Percentiles rank a stretch among this genome's conserved stretches.
These are phyloP conservation scores for Chlamydomonas incerta DNA, from an alignment of 139 green algal species.

Conservation along the genomic window DNA sequence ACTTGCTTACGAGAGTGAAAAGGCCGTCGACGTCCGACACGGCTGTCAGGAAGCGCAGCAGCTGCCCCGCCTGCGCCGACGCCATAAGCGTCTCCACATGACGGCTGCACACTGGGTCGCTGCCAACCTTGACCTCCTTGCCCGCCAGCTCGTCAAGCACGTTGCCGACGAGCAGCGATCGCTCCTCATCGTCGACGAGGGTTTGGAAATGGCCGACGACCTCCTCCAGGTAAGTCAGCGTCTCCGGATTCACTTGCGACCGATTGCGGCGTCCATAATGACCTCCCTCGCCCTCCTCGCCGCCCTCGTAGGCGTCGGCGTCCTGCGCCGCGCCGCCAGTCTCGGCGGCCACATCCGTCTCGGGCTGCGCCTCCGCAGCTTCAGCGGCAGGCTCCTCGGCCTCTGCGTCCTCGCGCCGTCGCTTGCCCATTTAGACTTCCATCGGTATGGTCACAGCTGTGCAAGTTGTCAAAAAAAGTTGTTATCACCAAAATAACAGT, in stretches of 20 bases:
- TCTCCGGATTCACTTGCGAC: constrained; percentile 14
- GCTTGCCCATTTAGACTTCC: not conserved
- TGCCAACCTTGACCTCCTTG: constrained; percentile 47
- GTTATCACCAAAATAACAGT: too few species aligned
- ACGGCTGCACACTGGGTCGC: constrained; percentile 59
- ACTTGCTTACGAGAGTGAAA: constrained; percentile 58
- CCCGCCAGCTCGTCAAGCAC: constrained; percentile 72
- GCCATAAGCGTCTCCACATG: constrained; percentile 78
- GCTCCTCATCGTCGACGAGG: constrained; percentile 74
- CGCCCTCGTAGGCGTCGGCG: too few species aligned
- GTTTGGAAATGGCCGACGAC: constrained; percentile 64
- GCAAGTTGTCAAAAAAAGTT: too few species aligned
- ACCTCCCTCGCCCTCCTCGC: not conserved
- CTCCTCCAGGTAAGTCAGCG: constrained; percentile 52
- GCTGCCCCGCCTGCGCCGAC: constrained; percentile 47
- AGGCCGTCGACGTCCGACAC: constrained; percentile 51
- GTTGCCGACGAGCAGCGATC: constrained; percentile 71
- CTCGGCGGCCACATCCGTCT: not conserved
- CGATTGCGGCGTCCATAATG: not conserved
- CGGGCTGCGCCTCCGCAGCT: not conserved
- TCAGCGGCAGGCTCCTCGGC: not conserved
- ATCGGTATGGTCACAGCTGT: too few species aligned
- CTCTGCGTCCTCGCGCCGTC: not conserved
- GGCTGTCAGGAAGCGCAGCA: constrained; percentile 55
- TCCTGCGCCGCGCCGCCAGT: not conserved